Evolutionary conservation across 345 rosid species (phyloP).

Genomic region (Combretum micranthum): DNA sequence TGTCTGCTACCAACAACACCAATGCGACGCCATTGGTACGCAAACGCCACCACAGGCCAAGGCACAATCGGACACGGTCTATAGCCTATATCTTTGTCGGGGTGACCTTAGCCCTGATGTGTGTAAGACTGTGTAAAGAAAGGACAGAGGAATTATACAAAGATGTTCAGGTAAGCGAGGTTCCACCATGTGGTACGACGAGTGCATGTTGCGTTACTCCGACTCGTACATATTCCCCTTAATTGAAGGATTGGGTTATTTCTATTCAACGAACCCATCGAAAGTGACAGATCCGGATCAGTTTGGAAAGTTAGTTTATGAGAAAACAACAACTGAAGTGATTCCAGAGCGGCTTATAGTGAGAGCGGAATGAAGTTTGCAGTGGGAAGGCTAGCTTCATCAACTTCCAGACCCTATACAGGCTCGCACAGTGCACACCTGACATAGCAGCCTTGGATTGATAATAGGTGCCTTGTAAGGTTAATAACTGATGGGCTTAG

Average conservation of each 20-base stretch:
- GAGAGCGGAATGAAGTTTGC: constrained; percentile 30
- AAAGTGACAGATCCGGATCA: constrained; percentile 5
- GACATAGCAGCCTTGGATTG: constrained; percentile 30
- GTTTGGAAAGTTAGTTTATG: constrained; percentile 11
- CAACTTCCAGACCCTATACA: constrained; percentile 20
- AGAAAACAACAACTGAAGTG: neutral
- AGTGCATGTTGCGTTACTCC: constrained; percentile 18
- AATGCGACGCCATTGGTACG: constrained; percentile 4
- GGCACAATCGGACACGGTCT: constrained; percentile 5
- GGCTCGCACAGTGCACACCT: constrained; percentile 45
- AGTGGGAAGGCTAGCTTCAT: constrained; percentile 6
- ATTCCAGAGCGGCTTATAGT: constrained; percentile 10
- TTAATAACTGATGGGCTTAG: constrained; percentile 10
- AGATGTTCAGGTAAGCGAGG: constrained; percentile 9
- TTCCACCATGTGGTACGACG: constrained; percentile 12
- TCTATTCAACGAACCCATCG: neutral
- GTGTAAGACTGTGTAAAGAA: constrained; percentile 13
- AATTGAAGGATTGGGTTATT: no score
- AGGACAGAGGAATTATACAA: neutral
- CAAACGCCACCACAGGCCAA: constrained; percentile 10
- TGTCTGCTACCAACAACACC: constrained; percentile 11
- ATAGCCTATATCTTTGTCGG: constrained; percentile 25
- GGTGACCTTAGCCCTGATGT: constrained; percentile 13
- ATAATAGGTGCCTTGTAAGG: constrained; percentile 25
- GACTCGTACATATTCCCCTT: neutral